A percentile compares a stretch with the other conserved stretches of the same genome.
Conservation (phyloP, 108 stramenopile genomes). For the Chaetoceros muelleri region DNA sequence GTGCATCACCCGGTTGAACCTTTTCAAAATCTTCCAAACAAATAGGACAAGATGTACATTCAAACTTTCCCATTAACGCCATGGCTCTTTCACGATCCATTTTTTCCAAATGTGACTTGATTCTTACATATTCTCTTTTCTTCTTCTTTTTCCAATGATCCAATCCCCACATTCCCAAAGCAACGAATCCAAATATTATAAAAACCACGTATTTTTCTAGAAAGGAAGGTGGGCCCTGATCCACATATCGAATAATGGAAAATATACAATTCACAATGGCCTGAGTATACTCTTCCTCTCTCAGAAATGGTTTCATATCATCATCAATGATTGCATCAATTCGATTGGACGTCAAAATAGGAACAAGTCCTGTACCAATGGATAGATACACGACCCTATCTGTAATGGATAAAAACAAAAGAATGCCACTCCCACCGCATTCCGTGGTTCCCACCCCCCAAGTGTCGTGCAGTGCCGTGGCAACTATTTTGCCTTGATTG, state of each 20-base stretch:
- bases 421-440: constrained; percentile 40
- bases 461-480: constrained; percentile 22
- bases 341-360: constrained; percentile 21
- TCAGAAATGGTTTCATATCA: constrained; percentile 22
- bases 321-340: constrained; percentile 18
- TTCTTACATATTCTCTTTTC: constrained; percentile 25
- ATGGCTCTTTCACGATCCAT: constrained; percentile 38
- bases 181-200: constrained; percentile 1
- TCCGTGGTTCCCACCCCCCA: constrained; percentile 39
- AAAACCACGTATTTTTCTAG: constrained; percentile 9
- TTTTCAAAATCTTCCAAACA: constrained; percentile 40
- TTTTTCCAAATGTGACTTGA: constrained; percentile 24
- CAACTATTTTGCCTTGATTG: constrained; percentile 11
- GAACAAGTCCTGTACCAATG: constrained; percentile 23
- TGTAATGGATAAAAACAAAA: constrained; percentile 31
- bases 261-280: constrained; percentile 22
- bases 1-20: neutral
- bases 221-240: constrained; percentile 26
- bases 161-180: neutral
- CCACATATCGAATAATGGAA: constrained; percentile 9
- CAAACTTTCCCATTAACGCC: constrained; percentile 35
- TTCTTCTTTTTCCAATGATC: neutral
- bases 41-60: constrained; percentile 45
- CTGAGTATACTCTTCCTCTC: constrained; percentile 17
- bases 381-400: constrained; percentile 48